Evolutionary conservation across 176 grass and related monocot species (phyloP), one percentile per base, ranked within the genome.

Genomic region (Secale cereale): DNA sequence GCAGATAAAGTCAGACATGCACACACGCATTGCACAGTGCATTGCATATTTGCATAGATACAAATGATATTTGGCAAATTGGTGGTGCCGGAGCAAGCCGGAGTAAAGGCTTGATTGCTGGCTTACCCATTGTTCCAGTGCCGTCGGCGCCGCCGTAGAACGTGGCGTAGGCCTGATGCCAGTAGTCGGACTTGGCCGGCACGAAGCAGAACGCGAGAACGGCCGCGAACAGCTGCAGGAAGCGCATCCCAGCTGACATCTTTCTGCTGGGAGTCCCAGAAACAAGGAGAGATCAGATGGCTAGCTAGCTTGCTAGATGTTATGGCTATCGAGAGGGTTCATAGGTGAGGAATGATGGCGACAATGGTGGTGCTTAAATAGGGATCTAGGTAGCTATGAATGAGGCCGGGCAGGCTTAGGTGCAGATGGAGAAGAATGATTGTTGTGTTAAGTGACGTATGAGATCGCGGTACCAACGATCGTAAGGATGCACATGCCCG

Each of bases 71-170:
- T 50, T 15, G 46, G 48, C 15, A 52, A 52, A 52, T 0, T 52
- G 16, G 19, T 52, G 48, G 48, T 65, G 56, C 50, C 59, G 59
- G 59, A 26, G 59, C 20, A 61, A 61, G 59, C 57, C 57, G 50
- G 8, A 20, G 22, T 10, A 4, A 1, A 23, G 19, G 33, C 9
- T 25, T 16, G 23, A 57, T 57, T 3, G 32, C 8, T 22, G 10
- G 32, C 74, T 52, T 88, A 88, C 90, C 82, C 90, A 91, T 92
- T 19, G 90, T 92, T 39, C 74, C 90, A 15, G 83, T 62, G 35
- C 85, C 86, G 77, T 89, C 90, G 11, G 23, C 26, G 31, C 90
- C 90, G 79, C 90, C 90, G 20, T 92, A 89, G 73, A 92, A 92
- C 9, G 90, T 92, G 4, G 86, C 90, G 39, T 69, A 40, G 85